A percentile compares a stretch with the other conserved stretches of the same genome.
phyloP scores from a whole-genome alignment of 2,329 filamentous ascomycete species.

The Aspergillus hortae region DNA sequence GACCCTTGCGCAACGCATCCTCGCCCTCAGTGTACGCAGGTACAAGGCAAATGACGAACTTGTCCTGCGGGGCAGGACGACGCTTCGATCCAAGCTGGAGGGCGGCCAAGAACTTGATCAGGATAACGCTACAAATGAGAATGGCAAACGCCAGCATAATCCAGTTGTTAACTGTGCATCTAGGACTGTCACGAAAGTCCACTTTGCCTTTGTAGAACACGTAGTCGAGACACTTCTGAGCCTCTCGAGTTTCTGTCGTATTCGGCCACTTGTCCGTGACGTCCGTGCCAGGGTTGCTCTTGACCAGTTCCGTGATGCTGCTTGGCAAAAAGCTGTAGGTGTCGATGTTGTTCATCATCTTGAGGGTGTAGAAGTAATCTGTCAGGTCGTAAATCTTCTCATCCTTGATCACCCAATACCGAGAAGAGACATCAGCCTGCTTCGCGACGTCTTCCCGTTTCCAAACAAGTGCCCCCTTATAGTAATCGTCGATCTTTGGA shows the following conservation, averaged over 20 bases:
- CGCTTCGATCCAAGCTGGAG: conserved; percentile 91
- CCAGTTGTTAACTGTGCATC: conserved; percentile 86
- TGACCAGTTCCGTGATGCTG: conserved; percentile 64
- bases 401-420: conserved; percentile 77
- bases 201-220: conserved; percentile 77
- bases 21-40: conserved; percentile 98
- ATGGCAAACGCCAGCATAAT: conserved; percentile 84
- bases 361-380: conserved; percentile 79
- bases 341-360: conserved; percentile 52
- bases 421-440: conserved; percentile 64
- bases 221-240: conserved; percentile 75
- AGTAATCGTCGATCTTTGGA: conserved; percentile 78
- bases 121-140: conserved; percentile 73
- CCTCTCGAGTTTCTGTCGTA: conserved; percentile 56
- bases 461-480: conserved; percentile 82
- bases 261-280: conserved; percentile 64
- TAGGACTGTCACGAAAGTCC: conserved; percentile 75
- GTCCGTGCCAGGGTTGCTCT: conserved; percentile 73
- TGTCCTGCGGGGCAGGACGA: conserved; percentile 86
- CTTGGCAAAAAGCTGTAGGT: conserved; percentile 70
- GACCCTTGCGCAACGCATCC: conserved; percentile 84
- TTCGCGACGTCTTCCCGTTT: conserved; percentile 55
- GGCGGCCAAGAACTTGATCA: conserved; percentile 86
- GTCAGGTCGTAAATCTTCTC: conserved; percentile 82
- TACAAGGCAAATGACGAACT: conserved; percentile 98